Conservation (phyloP, 129 eudicot genomes). For the Scalesia atractyloides region DNA sequence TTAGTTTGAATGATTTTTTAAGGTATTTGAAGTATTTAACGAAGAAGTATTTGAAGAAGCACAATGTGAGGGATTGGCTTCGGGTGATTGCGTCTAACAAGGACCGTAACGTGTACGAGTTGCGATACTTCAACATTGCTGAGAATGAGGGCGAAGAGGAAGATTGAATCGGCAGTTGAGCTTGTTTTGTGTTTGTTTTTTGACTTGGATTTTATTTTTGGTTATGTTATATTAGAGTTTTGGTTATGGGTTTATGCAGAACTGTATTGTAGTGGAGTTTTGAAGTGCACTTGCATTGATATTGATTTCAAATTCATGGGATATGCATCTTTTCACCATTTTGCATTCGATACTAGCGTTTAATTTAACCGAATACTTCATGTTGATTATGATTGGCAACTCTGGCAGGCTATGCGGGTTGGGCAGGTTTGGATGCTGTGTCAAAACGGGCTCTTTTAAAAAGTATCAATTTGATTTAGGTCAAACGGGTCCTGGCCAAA, state of each 20-base stretch:
- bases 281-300: constrained; percentile 17
- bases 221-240: constrained; percentile 26
- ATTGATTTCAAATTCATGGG: neutral
- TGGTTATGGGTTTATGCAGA: constrained; percentile 1
- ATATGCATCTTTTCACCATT: neutral
- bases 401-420: too few relatives aligned
- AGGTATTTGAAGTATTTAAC: constrained; percentile 43
- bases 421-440: too few relatives aligned
- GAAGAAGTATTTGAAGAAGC: constrained; percentile 45
- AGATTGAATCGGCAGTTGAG: constrained; percentile 22
- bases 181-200: constrained; percentile 25
- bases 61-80: constrained; percentile 47
- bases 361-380: too few relatives aligned
- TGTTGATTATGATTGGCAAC: too few relatives aligned
- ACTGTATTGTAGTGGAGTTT: constrained; percentile 32
- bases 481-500: too few relatives aligned
- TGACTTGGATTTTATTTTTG: constrained; percentile 3
- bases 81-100: constrained; percentile 42
- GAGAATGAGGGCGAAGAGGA: constrained; percentile 45
- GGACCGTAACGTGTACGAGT: constrained; percentile 40
- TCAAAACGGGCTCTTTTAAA: too few relatives aligned
- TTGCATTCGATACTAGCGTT: neutral
- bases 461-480: too few relatives aligned
- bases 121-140: constrained; percentile 40
- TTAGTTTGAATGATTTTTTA: neutral